Conservation (phyloP, 2,329 filamentous ascomycete species). For the Penicillium thymicola region DNA sequence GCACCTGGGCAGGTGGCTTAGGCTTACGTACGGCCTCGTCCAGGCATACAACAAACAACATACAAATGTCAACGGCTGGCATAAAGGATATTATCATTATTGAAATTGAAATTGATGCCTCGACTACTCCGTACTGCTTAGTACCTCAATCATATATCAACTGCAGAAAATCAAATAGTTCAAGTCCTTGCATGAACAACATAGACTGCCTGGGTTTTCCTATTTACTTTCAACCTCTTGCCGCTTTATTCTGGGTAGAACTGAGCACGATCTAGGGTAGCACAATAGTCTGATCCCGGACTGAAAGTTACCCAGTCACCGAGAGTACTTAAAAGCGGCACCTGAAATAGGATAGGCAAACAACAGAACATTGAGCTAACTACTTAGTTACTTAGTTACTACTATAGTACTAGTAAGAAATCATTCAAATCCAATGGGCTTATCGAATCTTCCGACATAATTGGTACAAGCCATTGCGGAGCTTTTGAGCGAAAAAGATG, state of each 20-base stretch:
- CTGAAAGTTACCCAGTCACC: background rate
- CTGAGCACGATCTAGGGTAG: background rate
- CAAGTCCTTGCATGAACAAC: conserved; percentile 1
- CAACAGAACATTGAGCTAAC: background rate
- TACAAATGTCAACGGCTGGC: background rate
- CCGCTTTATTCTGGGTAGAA: background rate
- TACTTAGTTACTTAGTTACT: too few species aligned
- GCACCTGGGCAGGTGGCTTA: background rate
- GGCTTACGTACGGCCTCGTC: background rate
- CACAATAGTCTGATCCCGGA: background rate
- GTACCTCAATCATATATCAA: background rate
- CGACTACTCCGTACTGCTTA: background rate
- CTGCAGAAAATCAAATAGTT: background rate
- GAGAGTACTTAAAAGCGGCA: background rate
- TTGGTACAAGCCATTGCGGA: too few species aligned
- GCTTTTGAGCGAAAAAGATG: too few species aligned
- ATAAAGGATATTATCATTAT: background rate
- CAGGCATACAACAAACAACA: background rate
- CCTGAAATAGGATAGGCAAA: background rate
- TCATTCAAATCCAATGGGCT: too few species aligned
- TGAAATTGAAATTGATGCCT: background rate
- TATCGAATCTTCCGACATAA: too few species aligned
- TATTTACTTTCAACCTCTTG: background rate
- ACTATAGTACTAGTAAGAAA: too few species aligned
- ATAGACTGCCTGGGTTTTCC: background rate